Base-by-base conservation (phyloP, 495 filamentous ascomycete species). In the Filosporella fistucella region DNA sequence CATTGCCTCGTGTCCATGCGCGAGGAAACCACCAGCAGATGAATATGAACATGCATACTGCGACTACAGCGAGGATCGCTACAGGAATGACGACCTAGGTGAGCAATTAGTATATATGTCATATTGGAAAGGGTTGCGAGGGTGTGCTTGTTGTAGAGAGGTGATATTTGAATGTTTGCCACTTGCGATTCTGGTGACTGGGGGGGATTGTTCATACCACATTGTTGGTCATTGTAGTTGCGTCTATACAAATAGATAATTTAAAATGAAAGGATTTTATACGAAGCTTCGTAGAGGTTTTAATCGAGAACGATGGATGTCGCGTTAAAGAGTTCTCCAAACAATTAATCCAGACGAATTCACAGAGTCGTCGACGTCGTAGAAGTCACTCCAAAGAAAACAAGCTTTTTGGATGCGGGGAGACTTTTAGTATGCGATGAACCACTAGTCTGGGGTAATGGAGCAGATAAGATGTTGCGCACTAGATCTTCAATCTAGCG, bases 1-100 rank as follows among this genome's bases (percentile, higher is more conserved):
- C 45, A 9, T 22, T 21, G 20, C 43, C 43, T 13, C 20, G 21
- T 13, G 33, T 13, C 29, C 24, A 48, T 30, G 45, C 16, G 20
- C 34, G 34, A 18, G 45, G 43, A 32, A 46, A 46, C 43, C 43
- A 46, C 43, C 43, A 46, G 20, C 43, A 46, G 11, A 46, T 36
- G 29, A 46, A 46, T 22, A 23, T 23, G 9, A 46, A 35, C 43
- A 46, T 46, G 14, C 29, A 23, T 11, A 46, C 20, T 10, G 7
- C 18, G 1, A 53, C 29, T 22, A 33, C 45, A 24, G 33, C 20
- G 35, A 53, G 34, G 22, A 42, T 20, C 35, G 36, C 34, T 22
- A 17, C 24, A 24, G 43, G 28, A 20, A 35, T 17, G 25, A 47
- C 44, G 26, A 40, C 30, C 35, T 38, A 14, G 7, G n/a, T 36